Conservation (phyloP, 2,329 filamentous ascomycete species). For the Tympanopsis confertula region DNA sequence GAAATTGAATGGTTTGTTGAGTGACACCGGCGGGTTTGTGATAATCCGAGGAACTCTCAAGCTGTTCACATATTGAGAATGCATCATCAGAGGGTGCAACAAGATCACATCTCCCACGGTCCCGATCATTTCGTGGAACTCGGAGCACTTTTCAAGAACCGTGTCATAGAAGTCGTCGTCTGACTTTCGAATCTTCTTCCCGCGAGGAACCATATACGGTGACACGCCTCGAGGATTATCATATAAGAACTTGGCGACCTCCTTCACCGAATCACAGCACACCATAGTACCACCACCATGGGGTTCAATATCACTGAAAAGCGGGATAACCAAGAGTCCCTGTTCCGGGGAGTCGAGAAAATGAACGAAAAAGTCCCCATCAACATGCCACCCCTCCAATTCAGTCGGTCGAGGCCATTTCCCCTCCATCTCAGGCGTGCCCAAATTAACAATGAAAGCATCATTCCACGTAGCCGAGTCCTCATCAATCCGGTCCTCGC, state of each 20-base stretch:
- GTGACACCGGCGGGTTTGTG: conserved; percentile 41
- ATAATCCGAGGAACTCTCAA: conserved; percentile 33
- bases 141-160: conserved; percentile 5
- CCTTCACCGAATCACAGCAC: conserved; percentile 44
- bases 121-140: not conserved
- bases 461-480: conserved; percentile 49
- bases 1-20: conserved; percentile 39
- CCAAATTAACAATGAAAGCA: conserved; percentile 59
- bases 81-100: conserved; percentile 5
- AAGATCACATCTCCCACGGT: not conserved
- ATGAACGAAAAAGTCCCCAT: conserved; percentile 64
- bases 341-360: conserved; percentile 63
- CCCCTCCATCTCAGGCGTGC: conserved; percentile 37
- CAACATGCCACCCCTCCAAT: conserved; percentile 53
- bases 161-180: conserved; percentile 29
- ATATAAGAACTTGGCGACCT: conserved; percentile 44
- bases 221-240: conserved; percentile 54
- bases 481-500: conserved; percentile 38
- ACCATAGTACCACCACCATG: conserved; percentile 55
- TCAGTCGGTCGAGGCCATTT: conserved; percentile 36
- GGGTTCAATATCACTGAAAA: conserved; percentile 51
- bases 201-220: conserved; percentile 50
- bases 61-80: conserved; percentile 15
- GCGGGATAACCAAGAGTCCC: conserved; percentile 53
- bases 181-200: conserved; percentile 29